Conservation (phyloP, 768 basidiomycete species). For the Russula compacta region DNA sequence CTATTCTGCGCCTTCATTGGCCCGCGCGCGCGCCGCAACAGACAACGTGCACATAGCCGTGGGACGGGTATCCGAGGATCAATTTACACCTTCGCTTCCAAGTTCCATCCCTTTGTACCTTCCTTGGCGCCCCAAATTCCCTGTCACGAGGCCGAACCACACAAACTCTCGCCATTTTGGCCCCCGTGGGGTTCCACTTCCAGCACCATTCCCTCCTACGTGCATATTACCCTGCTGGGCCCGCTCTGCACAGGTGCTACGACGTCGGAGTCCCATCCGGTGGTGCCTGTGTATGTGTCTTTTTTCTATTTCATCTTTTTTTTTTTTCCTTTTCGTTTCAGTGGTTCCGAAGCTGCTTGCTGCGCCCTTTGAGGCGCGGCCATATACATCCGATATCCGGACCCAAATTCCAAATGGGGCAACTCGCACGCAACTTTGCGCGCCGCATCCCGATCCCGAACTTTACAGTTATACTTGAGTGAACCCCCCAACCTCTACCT, state of each 20-base stretch:
- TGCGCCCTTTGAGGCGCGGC: background rate
- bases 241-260: background rate
- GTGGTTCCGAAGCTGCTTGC: too few species aligned
- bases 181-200: background rate
- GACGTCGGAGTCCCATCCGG: background rate
- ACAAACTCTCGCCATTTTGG: background rate
- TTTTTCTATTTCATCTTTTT: too few species aligned
- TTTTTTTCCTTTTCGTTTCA: too few species aligned
- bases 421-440: too few species aligned
- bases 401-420: background rate
- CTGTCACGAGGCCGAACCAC: background rate
- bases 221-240: background rate
- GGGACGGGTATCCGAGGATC: conserved; percentile 7
- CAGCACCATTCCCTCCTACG: background rate
- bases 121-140: background rate
- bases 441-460: background rate
- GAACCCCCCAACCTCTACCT: background rate
- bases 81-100: background rate
- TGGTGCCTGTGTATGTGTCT: too few species aligned
- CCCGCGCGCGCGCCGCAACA: background rate
- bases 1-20: conserved; percentile 1
- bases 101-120: too few species aligned
- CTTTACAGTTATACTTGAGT: too few species aligned
- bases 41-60: background rate
- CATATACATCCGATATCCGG: background rate